Conservation (phyloP, 2,329 filamentous ascomycete genomes). For the Ilyonectria mors-panacis region DNA sequence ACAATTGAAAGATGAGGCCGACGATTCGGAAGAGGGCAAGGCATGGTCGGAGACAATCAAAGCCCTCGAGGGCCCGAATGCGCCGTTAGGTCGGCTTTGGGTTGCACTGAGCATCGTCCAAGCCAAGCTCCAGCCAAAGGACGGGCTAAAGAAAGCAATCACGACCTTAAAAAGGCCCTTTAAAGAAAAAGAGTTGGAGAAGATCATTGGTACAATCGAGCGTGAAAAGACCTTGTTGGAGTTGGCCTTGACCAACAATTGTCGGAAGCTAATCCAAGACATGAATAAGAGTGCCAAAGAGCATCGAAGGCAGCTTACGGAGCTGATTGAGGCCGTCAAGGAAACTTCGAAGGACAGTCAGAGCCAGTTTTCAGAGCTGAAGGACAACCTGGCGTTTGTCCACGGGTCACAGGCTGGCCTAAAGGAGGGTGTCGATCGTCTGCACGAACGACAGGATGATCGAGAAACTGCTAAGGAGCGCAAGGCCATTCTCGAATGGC, state of each 20-base stretch:
- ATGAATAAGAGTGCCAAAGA: background rate
- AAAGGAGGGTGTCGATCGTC: background rate
- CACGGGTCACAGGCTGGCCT: background rate
- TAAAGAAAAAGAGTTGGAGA: constrained; percentile 35
- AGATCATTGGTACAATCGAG: background rate
- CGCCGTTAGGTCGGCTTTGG: constrained; percentile 34
- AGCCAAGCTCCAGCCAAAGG: constrained; percentile 33
- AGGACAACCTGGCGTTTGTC: background rate
- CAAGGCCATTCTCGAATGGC: background rate
- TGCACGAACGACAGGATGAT: background rate
- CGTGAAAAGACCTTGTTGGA: background rate
- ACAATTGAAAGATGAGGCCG: constrained; percentile 35
- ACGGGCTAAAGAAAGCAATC: constrained; percentile 6
- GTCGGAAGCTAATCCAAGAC: background rate
- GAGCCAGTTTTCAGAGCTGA: background rate
- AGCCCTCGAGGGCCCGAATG: constrained; percentile 36
- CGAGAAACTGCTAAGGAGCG: background rate
- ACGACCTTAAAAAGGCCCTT: constrained; percentile 26
- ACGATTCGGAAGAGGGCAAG: constrained; percentile 38
- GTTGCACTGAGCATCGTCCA: constrained; percentile 28
- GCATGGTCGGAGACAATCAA: constrained; percentile 40
- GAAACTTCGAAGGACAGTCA: background rate
- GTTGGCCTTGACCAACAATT: background rate
- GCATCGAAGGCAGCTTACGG: background rate
- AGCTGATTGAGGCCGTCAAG: background rate